phyloP scores from a whole-genome alignment of 345 rosid species.

The Heritiera littoralis region DNA sequence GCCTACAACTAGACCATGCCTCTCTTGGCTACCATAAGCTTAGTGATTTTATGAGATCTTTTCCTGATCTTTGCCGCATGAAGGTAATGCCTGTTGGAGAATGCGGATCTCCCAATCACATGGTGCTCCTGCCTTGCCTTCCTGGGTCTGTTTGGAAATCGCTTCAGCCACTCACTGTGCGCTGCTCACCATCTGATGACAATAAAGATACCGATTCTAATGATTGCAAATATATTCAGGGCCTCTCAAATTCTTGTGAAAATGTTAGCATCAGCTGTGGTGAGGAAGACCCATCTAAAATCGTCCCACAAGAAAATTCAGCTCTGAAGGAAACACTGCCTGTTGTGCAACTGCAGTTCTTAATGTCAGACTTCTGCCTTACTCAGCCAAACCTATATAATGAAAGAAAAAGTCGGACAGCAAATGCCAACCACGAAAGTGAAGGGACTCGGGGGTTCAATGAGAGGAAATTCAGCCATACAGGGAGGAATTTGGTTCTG shows the following conservation, averaged over 20 bases:
- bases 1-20: slow-evolving; percentile 65
- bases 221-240: slow-evolving; percentile 23
- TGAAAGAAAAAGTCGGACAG: slow-evolving; percentile 11
- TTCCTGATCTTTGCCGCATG: slow-evolving; percentile 57
- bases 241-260: slow-evolving; percentile 22
- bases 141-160: slow-evolving; percentile 29
- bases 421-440: slow-evolving; percentile 12
- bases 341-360: slow-evolving; percentile 21
- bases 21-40: slow-evolving; percentile 81
- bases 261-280: slow-evolving; percentile 24
- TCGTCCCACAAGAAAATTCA: slow-evolving; percentile 12
- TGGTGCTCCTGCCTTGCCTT: slow-evolving; percentile 56
- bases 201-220: slow-evolving; percentile 21
- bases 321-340: slow-evolving; percentile 15
- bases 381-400: slow-evolving; percentile 18
- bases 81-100: slow-evolving; percentile 39
- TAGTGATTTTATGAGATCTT: slow-evolving; percentile 60
- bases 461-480: slow-evolving; percentile 23
- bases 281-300: slow-evolving; percentile 11
- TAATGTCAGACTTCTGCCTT: slow-evolving; percentile 30
- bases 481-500: slow-evolving; percentile 51
- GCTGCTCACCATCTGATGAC: slow-evolving; percentile 8
- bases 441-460: slow-evolving; percentile 8
- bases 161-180: slow-evolving; percentile 25
- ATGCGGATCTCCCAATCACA: slow-evolving; percentile 56